Evolutionary conservation across 352 stramenopile genomes (phyloP), one percentile per base, ranked within the genome.

Genomic region (Proteromonas lacertae): DNA sequence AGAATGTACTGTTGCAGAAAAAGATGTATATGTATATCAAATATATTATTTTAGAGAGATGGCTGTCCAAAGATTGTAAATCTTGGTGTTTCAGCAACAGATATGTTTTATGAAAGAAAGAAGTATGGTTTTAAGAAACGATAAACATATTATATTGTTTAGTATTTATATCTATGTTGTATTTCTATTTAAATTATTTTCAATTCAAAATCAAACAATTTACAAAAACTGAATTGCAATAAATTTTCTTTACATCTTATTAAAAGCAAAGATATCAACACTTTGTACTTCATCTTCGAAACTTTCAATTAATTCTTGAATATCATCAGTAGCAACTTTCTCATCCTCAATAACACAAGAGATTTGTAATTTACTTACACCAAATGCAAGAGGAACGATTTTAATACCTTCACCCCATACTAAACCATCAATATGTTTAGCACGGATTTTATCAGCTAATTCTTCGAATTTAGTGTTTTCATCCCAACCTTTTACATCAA

Each of bases 41-140:
- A 18, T 51, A 44, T 26, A 38, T 44, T 14, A 44, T 30, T 40
- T 40, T 36, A 79, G 60, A 57, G 82, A 37, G 84, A 97, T 56
- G 87, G 87, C 12, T 99, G 87, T 55, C 87, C 87, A 5, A 96
- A 97, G 60, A 92, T 99, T 50, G 82, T 99, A 4, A 99, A 96
- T 49, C 46, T 91, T 7, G 76, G 69, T 23, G 79, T 58, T 45
- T 80, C 63, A 1, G 66, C 68, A 32, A 73, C 62, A 2, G 84
- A 97, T 61, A 56, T 94, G 28, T 97, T 96, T 55, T 99, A 97
- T 52, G 82, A 96, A 55, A 56, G 83, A 35, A 96, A 96, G 48
- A 99, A 97, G 34, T 58, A 56, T 31, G 51, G 50, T 24, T 57
- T 57, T 38, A 57, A 57, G 28, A 43, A 44, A 30, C 17, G 39